Conservation (phyloP, 345 rosid species). For the sweet orange (Citrus sinensis) region DNA sequence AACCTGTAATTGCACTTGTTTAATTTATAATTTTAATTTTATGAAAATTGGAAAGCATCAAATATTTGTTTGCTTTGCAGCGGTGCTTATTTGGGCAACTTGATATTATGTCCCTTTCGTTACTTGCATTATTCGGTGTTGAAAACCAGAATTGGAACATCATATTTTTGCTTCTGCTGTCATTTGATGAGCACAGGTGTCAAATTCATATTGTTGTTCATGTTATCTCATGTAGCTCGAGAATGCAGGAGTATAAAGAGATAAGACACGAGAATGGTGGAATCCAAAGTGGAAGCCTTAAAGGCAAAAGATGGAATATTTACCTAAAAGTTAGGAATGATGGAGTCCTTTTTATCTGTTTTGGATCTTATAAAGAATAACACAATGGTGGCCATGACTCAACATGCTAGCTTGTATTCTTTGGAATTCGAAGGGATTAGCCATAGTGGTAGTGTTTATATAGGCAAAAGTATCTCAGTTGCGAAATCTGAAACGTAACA, state of each 20-base stretch:
- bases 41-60: not conserved
- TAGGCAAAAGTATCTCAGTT: not conserved
- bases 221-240: not conserved
- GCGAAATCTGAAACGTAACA: too few relatives aligned
- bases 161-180: not conserved
- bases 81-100: not conserved
- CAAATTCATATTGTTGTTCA: not conserved
- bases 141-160: not conserved
- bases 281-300: not conserved
- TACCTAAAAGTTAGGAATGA: not conserved
- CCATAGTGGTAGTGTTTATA: not conserved
- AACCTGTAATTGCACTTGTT: not conserved
- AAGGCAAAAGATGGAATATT: not conserved
- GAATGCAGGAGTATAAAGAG: not conserved
- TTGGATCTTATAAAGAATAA: not conserved
- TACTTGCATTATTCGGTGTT: not conserved
- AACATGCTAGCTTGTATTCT: not conserved
- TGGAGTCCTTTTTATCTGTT: not conserved
- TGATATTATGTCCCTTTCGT: not conserved
- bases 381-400: not conserved
- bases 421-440: not conserved
- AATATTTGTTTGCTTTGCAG: not conserved
- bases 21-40: not conserved
- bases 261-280: not conserved
- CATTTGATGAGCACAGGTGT: not conserved